Evolutionary conservation across 1,284 basidiomycete species (phyloP).

Genomic region (Irpex sp.): DNA sequence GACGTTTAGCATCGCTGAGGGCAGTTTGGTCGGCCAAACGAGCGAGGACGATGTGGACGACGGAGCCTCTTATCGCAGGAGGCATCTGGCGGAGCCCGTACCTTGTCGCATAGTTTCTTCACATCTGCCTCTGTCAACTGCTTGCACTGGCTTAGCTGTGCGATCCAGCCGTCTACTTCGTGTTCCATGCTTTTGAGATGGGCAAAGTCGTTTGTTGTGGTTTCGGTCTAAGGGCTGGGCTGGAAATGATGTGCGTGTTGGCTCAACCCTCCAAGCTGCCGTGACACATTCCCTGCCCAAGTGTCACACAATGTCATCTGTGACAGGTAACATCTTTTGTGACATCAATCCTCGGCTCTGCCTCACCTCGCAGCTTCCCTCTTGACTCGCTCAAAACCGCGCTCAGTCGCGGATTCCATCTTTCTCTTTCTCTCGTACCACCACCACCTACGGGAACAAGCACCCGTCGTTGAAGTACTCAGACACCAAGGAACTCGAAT

Average conservation of each 20-base stretch:
- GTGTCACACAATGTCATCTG: slow-evolving; percentile 2
- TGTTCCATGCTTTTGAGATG: slow-evolving; percentile 52
- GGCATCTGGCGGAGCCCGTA: slow-evolving; percentile 36
- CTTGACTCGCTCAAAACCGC: slow-evolving; percentile 4
- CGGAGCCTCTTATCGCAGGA: slow-evolving; percentile 24
- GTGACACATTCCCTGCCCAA: slow-evolving; percentile 6
- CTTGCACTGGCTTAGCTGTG: slow-evolving; percentile 97
- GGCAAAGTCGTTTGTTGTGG: slow-evolving; percentile 7
- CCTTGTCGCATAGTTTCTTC: slow-evolving; percentile 99
- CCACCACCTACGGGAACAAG: neutral
- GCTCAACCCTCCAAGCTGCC: slow-evolving; percentile 8
- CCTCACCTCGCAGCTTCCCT: neutral
- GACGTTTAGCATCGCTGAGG: slow-evolving; percentile 13
- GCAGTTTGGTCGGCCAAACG: slow-evolving; percentile 1
- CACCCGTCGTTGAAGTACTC: neutral
- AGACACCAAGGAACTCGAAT: neutral
- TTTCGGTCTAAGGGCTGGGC: slow-evolving; percentile 16
- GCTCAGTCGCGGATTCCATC: neutral
- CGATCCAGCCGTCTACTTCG: slow-evolving; percentile 93
- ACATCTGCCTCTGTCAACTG: slow-evolving; percentile 95
- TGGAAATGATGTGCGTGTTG: slow-evolving; percentile 21
- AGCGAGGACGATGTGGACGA: slow-evolving; percentile 17
- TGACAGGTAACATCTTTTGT: neutral
- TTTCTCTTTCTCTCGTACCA: neutral
- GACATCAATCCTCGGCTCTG: neutral